A percentile compares a stretch with the other conserved stretches of the same genome.
phyloP scores from a whole-genome alignment of 164 flowering plant genomes.

The Liriodendron chinense region DNA sequence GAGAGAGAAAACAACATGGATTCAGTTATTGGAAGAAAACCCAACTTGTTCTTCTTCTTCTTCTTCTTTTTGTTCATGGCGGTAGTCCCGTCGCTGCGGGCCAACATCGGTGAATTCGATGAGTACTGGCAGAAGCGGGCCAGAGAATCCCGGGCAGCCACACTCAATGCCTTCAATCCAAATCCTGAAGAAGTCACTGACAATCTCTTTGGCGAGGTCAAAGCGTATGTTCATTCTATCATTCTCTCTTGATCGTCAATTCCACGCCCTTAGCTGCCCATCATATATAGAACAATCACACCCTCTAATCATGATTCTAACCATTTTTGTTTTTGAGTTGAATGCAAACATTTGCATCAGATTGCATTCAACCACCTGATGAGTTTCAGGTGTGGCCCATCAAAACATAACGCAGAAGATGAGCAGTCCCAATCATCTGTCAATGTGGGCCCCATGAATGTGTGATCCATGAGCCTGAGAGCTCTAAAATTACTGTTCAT shows the following conservation, averaged over 20 bases:
- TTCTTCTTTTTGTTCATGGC: background rate
- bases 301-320: too few relatives aligned
- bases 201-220: constrained; percentile 36
- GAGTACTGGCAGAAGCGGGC: constrained; percentile 49
- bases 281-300: too few relatives aligned
- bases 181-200: constrained; percentile 45
- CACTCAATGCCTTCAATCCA: constrained; percentile 35
- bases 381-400: too few relatives aligned
- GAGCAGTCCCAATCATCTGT: too few relatives aligned
- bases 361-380: too few relatives aligned
- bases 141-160: constrained; percentile 25
- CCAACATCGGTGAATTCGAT: constrained; percentile 36
- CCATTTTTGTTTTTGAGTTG: too few relatives aligned
- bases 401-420: too few relatives aligned
- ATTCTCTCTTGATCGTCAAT: too few relatives aligned
- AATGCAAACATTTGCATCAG: too few relatives aligned
- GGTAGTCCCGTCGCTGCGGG: constrained; percentile 5
- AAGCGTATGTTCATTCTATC: constrained; percentile 22
- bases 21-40: background rate
- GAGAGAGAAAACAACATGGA: background rate
- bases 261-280: too few relatives aligned
- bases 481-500: too few relatives aligned
- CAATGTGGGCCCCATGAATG: background rate
- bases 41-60: background rate
- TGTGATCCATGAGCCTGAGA: too few relatives aligned